Evolutionary conservation across 2,329 filamentous ascomycete genomes (phyloP).

Genomic region (Apiospora arundinis): DNA sequence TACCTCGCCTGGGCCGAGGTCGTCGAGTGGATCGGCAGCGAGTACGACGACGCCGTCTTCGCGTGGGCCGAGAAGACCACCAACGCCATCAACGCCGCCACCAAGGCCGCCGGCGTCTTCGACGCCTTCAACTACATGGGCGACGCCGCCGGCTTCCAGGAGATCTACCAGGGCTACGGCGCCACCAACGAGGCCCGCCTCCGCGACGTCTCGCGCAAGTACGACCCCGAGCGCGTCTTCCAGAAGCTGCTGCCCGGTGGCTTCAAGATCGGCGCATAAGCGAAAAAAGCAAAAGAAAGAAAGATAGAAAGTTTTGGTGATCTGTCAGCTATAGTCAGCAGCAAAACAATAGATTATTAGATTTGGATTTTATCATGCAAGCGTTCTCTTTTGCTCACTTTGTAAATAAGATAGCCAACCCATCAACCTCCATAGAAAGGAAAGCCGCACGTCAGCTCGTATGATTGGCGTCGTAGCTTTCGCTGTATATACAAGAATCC

Average conservation of each 20-base stretch:
- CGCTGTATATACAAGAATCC: too few species aligned
- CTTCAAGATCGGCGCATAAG: constrained; percentile 27
- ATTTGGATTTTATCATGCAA: background rate
- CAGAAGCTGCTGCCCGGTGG: constrained; percentile 27
- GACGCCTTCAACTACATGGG: constrained; percentile 50
- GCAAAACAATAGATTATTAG: background rate
- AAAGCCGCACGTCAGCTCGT: too few species aligned
- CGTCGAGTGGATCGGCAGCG: constrained; percentile 32
- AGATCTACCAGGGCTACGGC: constrained; percentile 44
- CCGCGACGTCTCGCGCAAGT: constrained; percentile 31
- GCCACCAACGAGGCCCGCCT: constrained; percentile 38
- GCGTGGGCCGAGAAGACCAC: constrained; percentile 31
- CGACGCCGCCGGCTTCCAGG: constrained; percentile 45
- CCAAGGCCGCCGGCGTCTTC: constrained; percentile 41
- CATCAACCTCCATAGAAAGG: too few species aligned
- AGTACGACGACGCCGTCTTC: constrained; percentile 37
- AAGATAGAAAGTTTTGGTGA: background rate
- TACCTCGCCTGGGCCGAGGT: constrained; percentile 35
- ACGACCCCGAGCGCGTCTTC: constrained; percentile 33
- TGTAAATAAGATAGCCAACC: too few species aligned
- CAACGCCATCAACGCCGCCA: constrained; percentile 31
- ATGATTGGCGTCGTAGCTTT: too few species aligned
- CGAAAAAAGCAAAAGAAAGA: background rate
- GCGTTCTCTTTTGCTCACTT: too few species aligned
- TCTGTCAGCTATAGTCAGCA: background rate